Percentiles rank a stretch among this genome's conserved stretches.
Evolutionary conservation across 2,329 filamentous ascomycete genomes (phyloP).

Genomic region (Botrytis hyacinthi): DNA sequence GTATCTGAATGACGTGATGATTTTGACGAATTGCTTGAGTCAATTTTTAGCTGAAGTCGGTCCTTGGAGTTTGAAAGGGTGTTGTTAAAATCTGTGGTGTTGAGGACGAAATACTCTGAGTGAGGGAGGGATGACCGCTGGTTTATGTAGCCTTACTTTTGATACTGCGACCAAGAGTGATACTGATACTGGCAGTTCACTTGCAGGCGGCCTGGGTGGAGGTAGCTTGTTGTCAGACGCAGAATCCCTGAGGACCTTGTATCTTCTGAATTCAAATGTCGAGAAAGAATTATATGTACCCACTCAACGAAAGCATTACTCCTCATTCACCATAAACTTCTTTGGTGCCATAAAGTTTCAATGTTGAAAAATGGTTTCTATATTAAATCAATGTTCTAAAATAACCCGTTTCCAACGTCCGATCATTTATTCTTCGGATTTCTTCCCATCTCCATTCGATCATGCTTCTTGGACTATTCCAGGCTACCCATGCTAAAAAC

Average conservation of each 20-base stretch:
- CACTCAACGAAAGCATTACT: not conserved
- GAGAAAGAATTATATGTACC: not conserved
- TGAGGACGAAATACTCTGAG: not conserved
- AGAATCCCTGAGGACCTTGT: not conserved
- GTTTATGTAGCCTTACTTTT: not conserved
- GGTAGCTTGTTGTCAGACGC: not conserved
- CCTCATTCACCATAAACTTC: not conserved
- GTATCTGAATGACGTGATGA: not conserved
- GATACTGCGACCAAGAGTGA: not conserved
- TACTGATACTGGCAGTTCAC: not conserved
- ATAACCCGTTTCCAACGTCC: not conserved
- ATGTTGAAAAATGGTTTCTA: no score
- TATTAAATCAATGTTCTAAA: not conserved
- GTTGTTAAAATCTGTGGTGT: not conserved
- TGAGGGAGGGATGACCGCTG: not conserved
- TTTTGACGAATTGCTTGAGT: not conserved
- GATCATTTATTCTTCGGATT: not conserved
- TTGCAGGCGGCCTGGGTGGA: not conserved
- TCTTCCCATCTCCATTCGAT: not conserved
- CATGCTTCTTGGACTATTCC: not conserved
- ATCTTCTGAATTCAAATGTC: not conserved
- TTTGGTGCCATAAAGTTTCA: not conserved
- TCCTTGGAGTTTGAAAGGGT: not conserved
- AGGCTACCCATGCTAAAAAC: constrained; percentile 48
- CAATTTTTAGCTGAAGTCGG: not conserved